Percentiles rank a stretch among this genome's conserved stretches.
Conservation (phyloP, 2,329 filamentous ascomycete genomes). For the Colletotrichum sp. region DNA sequence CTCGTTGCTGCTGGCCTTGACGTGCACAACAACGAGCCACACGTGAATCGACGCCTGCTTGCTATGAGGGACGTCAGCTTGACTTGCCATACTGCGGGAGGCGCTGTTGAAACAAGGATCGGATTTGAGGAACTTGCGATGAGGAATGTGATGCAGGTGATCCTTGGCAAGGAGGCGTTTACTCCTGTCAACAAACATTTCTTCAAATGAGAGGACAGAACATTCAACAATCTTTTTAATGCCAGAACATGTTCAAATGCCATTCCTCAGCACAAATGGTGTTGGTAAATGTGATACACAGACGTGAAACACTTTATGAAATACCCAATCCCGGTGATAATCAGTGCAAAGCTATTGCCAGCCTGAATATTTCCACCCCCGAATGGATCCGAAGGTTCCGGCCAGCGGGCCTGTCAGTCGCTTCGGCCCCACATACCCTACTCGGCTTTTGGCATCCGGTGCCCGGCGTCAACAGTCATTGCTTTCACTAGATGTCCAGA, state of each 20-base stretch:
- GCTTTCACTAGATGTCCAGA: not conserved
- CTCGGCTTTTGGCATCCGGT: not conserved
- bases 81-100: constrained; percentile 60
- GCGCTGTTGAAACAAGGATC: constrained; percentile 56
- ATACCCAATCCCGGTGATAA: not conserved
- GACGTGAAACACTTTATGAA: not conserved
- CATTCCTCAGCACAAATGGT: not conserved
- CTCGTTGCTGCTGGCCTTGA: constrained; percentile 20
- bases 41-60: constrained; percentile 41
- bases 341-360: not conserved
- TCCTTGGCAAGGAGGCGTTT: constrained; percentile 46
- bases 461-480: not conserved
- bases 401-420: not conserved
- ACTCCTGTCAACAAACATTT: constrained; percentile 60
- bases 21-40: constrained; percentile 51
- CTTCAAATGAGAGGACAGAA: constrained; percentile 28
- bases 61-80: constrained; percentile 41
- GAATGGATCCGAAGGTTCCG: not conserved
- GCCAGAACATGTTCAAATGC: not conserved
- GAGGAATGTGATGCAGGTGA: constrained; percentile 55
- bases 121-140: constrained; percentile 61
- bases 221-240: fast-evolving
- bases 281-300: not conserved
- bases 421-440: not conserved
- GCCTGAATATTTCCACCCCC: not conserved